Base-by-base conservation (phyloP, 441 rosid species). In the Croton setiger region DNA sequence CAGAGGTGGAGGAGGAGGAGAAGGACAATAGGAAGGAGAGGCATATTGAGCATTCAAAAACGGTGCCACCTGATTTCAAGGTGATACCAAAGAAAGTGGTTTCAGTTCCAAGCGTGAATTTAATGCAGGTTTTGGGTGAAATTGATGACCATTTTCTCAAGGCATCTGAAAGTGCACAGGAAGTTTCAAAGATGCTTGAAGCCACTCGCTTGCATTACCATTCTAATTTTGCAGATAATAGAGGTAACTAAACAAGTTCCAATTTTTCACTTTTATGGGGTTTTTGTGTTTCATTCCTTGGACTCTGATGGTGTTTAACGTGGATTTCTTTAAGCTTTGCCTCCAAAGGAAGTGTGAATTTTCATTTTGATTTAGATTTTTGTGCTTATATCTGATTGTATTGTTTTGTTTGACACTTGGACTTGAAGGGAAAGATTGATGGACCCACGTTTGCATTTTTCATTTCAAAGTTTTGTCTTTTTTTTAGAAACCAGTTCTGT, bases 171-270 rank as follows among this genome's bases (percentile, higher is more conserved):
- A 87, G 89, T 75, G 97, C 97, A n/a, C 94, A 87, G 41, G 96
- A 86, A 59, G 97, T 94, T 66, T 87, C 88, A 0, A 94, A 86
- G 83, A 85, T 94, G 94, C 80, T 94, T 70, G 98, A 94, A 82
- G 96, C 96, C 31, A 90, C 96, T 44, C 86, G 97, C 76, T 71
- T 94, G 72, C 97, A 92, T 83, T 94, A 90, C 79, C 97, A 94
- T 73, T 90, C 98, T 20, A 94, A 94, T 81, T 94, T 90, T 63
- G 97, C 98, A 0, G 98, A 94, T 75, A 90, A 91, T 79, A 80
- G 98, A 70, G 96, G 90, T 86, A 53, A 0, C 5, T 31, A 17
- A n/a, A 45, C 58, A 49, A 10, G 2, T 41, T 27, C 21, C 27
- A n/a, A n/a, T 18, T 52, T 48, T 18, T 7, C 7, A 4, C 10